A percentile compares a stretch with the other conserved stretches of the same genome.
These are phyloP conservation scores for Blastobotrys ciferrii DNA, from an alignment of 1,139 yeast species.

Conservation along the genomic window DNA sequence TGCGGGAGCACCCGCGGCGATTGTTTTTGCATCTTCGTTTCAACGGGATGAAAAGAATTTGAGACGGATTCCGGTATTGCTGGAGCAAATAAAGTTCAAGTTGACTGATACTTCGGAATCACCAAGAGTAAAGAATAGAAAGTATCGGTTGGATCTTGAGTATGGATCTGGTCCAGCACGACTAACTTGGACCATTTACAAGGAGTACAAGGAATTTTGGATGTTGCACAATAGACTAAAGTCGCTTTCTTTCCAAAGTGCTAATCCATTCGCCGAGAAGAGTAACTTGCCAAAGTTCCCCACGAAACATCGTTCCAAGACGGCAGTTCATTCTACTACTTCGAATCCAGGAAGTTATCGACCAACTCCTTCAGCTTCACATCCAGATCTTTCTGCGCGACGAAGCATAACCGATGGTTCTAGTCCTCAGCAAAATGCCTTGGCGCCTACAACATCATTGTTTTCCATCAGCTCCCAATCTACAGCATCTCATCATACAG, in stretches of 20 bases:
- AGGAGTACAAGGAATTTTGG: slow-evolving; percentile 68
- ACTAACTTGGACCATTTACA: slow-evolving; percentile 75
- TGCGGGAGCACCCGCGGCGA: slow-evolving; percentile 77
- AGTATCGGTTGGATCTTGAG: slow-evolving; percentile 67
- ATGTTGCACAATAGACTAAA: slow-evolving; percentile 67
- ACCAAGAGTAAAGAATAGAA: slow-evolving; percentile 47
- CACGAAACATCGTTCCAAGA: slow-evolving; percentile 17
- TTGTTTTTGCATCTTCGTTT: slow-evolving; percentile 72
- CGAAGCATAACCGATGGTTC: slow-evolving; percentile 2
- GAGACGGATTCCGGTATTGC: slow-evolving; percentile 75
- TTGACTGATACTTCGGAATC: slow-evolving; percentile 52
- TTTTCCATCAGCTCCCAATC: slow-evolving; percentile 17
- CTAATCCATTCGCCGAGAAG: slow-evolving; percentile 18
- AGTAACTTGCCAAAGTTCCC: slow-evolving; percentile 35
- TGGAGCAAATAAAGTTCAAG: slow-evolving; percentile 67
- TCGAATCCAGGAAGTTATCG: background rate
- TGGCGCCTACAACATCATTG: slow-evolving; percentile 13
- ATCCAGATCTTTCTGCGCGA: slow-evolving; percentile 1
- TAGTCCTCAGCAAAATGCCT: background rate
- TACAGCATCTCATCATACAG: slow-evolving; percentile 1
- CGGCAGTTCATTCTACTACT: background rate
- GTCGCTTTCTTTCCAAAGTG: slow-evolving; percentile 45
- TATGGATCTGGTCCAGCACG: slow-evolving; percentile 85
- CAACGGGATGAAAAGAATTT: slow-evolving; percentile 75
- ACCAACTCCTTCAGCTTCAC: slow-evolving; percentile 7